phyloP scores from a whole-genome alignment of 257 asterid genomes.

The Misopates orontium region DNA sequence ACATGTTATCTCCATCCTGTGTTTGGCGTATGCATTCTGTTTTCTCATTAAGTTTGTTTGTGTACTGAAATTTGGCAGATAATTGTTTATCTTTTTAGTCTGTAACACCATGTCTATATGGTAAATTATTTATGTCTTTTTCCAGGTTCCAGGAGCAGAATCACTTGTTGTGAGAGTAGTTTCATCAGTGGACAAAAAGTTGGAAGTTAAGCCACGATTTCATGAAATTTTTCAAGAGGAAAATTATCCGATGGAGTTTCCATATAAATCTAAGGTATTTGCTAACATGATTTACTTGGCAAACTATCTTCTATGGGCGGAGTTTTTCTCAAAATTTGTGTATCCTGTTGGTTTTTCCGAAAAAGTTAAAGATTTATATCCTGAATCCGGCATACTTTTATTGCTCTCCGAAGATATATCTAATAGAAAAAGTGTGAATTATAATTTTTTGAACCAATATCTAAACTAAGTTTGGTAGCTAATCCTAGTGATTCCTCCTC shows the following conservation, averaged over 20 bases:
- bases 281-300: conserved; percentile 23
- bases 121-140: conserved; percentile 23
- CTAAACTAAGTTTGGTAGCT: conserved; percentile 1
- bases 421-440: conserved; percentile 12
- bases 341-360: too few species aligned
- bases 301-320: conserved; percentile 9
- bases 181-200: conserved; percentile 94
- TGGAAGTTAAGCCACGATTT: conserved; percentile 94
- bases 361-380: too few species aligned
- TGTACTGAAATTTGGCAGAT: conserved; percentile 14
- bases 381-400: too few species aligned
- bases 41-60: conserved; percentile 14
- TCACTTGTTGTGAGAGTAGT: conserved; percentile 95
- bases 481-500: too few species aligned
- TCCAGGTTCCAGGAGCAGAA: conserved; percentile 92
- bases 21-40: neutral
- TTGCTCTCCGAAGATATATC: conserved; percentile 15
- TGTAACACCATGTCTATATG: conserved; percentile 1
- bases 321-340: too few species aligned
- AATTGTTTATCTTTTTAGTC: neutral
- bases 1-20: neutral
- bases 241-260: conserved; percentile 77
- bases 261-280: conserved; percentile 90
- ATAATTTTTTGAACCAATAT: neutral
- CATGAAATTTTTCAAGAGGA: conserved; percentile 89